These are phyloP conservation scores for Phytophthora constricta DNA, from an alignment of 352 stramenopile genomes.

Conservation along the genomic window DNA sequence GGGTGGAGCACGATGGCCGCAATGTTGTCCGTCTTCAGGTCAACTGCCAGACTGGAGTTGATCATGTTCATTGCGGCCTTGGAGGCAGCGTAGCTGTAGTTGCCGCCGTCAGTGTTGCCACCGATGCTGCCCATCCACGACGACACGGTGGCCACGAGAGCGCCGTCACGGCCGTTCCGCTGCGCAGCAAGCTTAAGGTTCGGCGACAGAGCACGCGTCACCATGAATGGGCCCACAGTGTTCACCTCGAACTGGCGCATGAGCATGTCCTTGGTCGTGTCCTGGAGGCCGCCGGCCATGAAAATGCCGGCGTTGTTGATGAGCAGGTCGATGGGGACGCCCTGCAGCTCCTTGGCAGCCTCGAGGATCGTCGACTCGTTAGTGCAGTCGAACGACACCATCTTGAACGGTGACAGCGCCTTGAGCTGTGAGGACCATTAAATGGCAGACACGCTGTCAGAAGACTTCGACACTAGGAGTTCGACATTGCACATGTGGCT, in stretches of 20 bases:
- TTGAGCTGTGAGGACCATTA: conserved; percentile 34
- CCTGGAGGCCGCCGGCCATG: neutral
- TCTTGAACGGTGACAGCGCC: conserved; percentile 40
- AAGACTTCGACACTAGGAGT: neutral
- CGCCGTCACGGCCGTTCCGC: conserved; percentile 7
- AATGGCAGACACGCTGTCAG: neutral
- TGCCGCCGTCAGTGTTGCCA: conserved; percentile 19
- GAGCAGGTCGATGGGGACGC: conserved; percentile 59
- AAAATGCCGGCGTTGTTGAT: conserved; percentile 69
- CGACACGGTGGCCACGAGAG: conserved; percentile 33
- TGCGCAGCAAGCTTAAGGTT: conserved; percentile 48
- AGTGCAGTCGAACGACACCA: conserved; percentile 50
- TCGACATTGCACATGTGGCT: neutral
- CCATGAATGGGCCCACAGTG: conserved; percentile 54
- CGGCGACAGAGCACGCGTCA: conserved; percentile 48
- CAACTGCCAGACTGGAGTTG: conserved; percentile 44
- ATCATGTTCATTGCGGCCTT: conserved; percentile 78
- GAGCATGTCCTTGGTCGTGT: conserved; percentile 42
- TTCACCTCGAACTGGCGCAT: conserved; percentile 71
- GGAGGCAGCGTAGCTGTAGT: conserved; percentile 70
- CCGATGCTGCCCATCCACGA: conserved; percentile 42
- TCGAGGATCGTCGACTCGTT: conserved; percentile 49
- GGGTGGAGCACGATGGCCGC: conserved; percentile 48
- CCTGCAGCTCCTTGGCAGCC: conserved; percentile 43
- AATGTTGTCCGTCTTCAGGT: conserved; percentile 60